A percentile compares a stretch with the other conserved stretches of the same genome.
phyloP scores from a whole-genome alignment of 495 filamentous ascomycete species.

The Aspergillus indologenus region DNA sequence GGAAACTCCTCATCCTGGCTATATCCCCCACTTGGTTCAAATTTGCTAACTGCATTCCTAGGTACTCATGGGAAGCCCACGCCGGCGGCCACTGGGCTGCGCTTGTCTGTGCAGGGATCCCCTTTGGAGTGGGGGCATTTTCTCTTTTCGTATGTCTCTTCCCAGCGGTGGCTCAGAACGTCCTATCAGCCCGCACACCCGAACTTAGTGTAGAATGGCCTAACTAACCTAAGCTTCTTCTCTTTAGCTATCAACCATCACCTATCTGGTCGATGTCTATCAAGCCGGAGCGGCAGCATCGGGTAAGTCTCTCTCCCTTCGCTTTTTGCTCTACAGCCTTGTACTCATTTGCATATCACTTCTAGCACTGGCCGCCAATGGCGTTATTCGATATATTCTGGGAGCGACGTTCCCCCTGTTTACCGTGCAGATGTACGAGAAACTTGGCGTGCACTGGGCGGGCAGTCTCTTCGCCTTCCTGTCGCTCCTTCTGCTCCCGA shows the following conservation, averaged over 20 bases:
- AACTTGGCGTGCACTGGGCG: slow-evolving; percentile 9
- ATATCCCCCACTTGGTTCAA: no score
- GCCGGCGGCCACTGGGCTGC: slow-evolving; percentile 10
- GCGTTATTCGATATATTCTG: background rate
- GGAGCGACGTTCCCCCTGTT: background rate
- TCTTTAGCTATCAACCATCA: slow-evolving; percentile 4
- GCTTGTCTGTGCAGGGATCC: slow-evolving; percentile 6
- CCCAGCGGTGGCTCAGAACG: background rate
- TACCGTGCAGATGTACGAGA: slow-evolving; percentile 3
- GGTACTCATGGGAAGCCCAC: slow-evolving; percentile 6
- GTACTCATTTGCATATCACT: no score
- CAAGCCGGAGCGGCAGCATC: slow-evolving; percentile 5
- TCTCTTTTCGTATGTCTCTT: slow-evolving; percentile 6
- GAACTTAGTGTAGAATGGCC: no score
- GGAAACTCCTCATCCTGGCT: background rate
- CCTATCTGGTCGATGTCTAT: slow-evolving; percentile 7
- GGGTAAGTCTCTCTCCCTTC: background rate
- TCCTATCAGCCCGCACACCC: background rate
- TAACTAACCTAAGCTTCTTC: background rate
- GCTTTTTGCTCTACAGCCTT: no score
- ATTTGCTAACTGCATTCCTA: no score
- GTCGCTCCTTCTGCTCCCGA: slow-evolving; percentile 1
- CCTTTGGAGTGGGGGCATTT: slow-evolving; percentile 9
- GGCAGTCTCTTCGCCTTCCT: slow-evolving; percentile 13
- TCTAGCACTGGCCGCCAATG: no score